A percentile compares a stretch with the other conserved stretches of the same genome.
phyloP scores from a whole-genome alignment of 1,284 basidiomycete genomes.

The Irpex sp. region DNA sequence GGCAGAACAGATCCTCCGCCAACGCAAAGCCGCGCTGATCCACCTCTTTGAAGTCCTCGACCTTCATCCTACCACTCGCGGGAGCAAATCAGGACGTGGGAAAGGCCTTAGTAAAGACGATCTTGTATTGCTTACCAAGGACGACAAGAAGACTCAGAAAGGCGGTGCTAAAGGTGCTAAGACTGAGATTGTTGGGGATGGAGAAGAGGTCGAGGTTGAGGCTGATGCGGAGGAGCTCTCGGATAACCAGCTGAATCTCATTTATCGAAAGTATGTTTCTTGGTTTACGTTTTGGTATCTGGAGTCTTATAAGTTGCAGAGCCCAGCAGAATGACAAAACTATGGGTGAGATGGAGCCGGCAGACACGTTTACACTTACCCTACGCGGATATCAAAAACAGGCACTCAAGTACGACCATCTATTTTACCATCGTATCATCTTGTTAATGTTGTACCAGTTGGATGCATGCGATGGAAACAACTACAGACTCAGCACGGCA shows the following conservation, averaged over 20 bases:
- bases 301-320: conserved; percentile 36
- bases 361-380: conserved; percentile 74
- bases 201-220: conserved; percentile 69
- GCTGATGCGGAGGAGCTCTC: conserved; percentile 73
- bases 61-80: conserved; percentile 45
- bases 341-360: conserved; percentile 82
- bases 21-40: conserved; percentile 68
- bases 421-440: no score
- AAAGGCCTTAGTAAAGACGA: conserved; percentile 38
- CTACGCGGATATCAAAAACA: conserved; percentile 94
- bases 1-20: conserved; percentile 71
- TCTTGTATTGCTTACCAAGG: conserved; percentile 33
- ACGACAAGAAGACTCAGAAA: conserved; percentile 27
- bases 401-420: conserved; percentile 70
- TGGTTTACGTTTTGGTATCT: neutral
- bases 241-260: conserved; percentile 74
- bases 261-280: conserved; percentile 73
- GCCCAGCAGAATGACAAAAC: conserved; percentile 79
- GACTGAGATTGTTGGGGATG: conserved; percentile 61
- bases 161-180: conserved; percentile 12
- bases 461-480: conserved; percentile 91
- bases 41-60: conserved; percentile 63
- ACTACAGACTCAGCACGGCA: conserved; percentile 70
- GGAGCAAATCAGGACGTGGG: conserved; percentile 22
- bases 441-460: conserved; percentile 44